Conservation (phyloP, 768 basidiomycete species). For the Mycena vulgaris region DNA sequence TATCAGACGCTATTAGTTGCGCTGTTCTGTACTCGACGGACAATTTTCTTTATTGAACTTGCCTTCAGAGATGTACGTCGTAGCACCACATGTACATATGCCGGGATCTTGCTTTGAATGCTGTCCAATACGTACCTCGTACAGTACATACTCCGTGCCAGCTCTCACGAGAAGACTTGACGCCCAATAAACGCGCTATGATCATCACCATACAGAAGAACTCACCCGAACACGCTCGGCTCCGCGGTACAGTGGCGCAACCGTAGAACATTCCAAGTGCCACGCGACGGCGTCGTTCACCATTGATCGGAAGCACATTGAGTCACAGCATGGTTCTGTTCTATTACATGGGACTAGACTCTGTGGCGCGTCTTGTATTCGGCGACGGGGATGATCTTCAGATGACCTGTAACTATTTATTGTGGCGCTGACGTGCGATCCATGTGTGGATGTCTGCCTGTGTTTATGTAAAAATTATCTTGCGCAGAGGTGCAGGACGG, state of each 20-base stretch:
- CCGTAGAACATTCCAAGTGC: neutral
- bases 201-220: neutral
- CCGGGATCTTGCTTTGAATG: too few species aligned
- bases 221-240: neutral
- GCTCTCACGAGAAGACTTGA: too few species aligned
- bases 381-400: neutral
- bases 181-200: too few species aligned
- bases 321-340: neutral
- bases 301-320: neutral
- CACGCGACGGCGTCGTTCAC: neutral
- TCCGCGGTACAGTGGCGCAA: conserved; percentile 12
- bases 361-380: conserved; percentile 12
- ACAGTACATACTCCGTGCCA: too few species aligned
- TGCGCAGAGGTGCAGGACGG: too few species aligned
- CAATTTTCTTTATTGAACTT: too few species aligned
- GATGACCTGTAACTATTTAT: too few species aligned
- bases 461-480: neutral
- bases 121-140: too few species aligned
- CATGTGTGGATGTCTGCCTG: conserved; percentile 1
- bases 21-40: too few species aligned
- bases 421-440: conserved; percentile 16
- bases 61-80: too few species aligned
- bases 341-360: neutral
- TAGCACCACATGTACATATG: too few species aligned
- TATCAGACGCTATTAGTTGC: conserved; percentile 4